These are phyloP conservation scores for Hyaloscypha hepaticicola DNA, from an alignment of 495 filamentous ascomycete species.

Conservation along the genomic window DNA sequence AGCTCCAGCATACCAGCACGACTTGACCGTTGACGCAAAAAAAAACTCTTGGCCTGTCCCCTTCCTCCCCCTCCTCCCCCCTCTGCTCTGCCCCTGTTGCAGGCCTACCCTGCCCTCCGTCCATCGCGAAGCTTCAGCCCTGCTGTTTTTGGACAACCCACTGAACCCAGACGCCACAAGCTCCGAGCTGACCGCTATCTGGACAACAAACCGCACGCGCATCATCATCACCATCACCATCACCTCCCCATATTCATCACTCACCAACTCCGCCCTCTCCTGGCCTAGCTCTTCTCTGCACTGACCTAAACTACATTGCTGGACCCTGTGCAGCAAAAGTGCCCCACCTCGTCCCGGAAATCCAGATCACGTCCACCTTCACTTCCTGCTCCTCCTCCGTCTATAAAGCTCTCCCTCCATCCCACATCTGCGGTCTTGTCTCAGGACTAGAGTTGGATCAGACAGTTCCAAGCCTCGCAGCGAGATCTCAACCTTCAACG, in stretches of 20 bases:
- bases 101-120: neutral
- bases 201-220: conserved; percentile 3
- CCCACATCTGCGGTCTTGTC: conserved; percentile 15
- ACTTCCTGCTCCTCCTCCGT: neutral
- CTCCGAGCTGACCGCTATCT: conserved; percentile 3
- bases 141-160: conserved; percentile 2
- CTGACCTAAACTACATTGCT: conserved; percentile 8
- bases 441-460: conserved; percentile 13
- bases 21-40: neutral
- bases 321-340: conserved; percentile 10
- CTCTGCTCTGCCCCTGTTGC: neutral
- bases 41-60: neutral
- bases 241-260: neutral
- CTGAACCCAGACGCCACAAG: neutral
- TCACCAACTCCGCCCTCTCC: conserved; percentile 4
- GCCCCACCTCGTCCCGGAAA: conserved; percentile 23
- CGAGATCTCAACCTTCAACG: conserved; percentile 12
- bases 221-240: neutral
- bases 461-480: conserved; percentile 13
- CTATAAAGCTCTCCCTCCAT: conserved; percentile 23
- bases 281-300: neutral
- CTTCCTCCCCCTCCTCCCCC: neutral
- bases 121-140: conserved; percentile 7
- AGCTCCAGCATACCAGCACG: neutral
- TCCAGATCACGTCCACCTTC: neutral